phyloP scores from a whole-genome alignment of 148 eudicot species.

The Nepenthes mirabilis region DNA sequence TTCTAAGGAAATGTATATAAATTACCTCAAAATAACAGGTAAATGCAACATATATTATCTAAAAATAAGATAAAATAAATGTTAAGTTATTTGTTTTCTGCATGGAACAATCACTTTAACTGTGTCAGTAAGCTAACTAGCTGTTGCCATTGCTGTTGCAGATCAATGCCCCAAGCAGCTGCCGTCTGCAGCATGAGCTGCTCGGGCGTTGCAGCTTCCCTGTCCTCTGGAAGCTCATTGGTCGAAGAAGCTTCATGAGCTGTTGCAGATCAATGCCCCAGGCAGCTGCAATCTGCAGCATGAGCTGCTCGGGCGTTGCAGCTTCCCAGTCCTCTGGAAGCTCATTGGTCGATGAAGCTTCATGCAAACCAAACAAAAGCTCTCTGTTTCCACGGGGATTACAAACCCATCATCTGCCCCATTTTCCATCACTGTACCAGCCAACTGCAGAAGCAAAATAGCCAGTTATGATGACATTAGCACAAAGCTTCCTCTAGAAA shows the following conservation, averaged over 20 bases:
- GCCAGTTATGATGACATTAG: too few relatives aligned
- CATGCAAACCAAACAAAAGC: constrained; percentile 59
- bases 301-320: constrained; percentile 70
- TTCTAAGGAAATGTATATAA: too few relatives aligned
- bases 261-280: constrained; percentile 85
- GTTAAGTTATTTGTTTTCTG: too few relatives aligned
- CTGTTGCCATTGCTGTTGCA: constrained; percentile 21
- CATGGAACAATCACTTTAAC: too few relatives aligned
- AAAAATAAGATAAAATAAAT: too few relatives aligned
- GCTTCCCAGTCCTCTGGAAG: constrained; percentile 95
- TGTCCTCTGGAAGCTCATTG: constrained; percentile 67
- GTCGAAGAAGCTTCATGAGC: constrained; percentile 41
- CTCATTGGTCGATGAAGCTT: constrained; percentile 51
- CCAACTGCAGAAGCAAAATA: too few relatives aligned
- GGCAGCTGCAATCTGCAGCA: constrained; percentile 72
- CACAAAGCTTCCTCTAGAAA: too few relatives aligned
- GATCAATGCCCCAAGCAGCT: constrained; percentile 78
- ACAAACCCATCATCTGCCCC: too few relatives aligned
- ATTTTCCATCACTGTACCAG: too few relatives aligned
- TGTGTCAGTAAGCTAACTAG: too few relatives aligned
- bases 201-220: constrained; percentile 87
- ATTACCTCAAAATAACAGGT: too few relatives aligned
- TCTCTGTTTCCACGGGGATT: constrained; percentile 25
- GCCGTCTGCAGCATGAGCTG: constrained; percentile 84
- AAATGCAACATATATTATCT: too few relatives aligned